These are phyloP conservation scores for Caloboletus inedulis DNA, from an alignment of 1,284 basidiomycete genomes.

Conservation along the genomic window DNA sequence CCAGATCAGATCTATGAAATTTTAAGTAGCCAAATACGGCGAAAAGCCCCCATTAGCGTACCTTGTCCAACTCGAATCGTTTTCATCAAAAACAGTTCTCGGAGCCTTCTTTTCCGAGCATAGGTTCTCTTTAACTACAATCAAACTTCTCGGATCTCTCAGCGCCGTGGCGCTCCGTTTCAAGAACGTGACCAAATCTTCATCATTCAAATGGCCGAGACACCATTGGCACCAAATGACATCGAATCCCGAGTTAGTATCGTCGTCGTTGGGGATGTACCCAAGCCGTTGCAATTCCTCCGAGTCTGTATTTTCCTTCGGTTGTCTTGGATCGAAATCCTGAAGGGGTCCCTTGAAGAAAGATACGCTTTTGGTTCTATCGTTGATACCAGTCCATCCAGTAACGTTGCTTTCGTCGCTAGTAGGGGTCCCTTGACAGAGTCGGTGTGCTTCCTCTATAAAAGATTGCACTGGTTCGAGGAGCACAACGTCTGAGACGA, in stretches of 20 bases:
- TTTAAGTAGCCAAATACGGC: slow-evolving; percentile 8
- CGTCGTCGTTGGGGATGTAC: slow-evolving; percentile 44
- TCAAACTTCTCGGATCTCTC: slow-evolving; percentile 50
- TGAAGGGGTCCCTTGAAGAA: slow-evolving; percentile 79
- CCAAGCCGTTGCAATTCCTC: slow-evolving; percentile 59
- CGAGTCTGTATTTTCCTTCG: slow-evolving; percentile 41
- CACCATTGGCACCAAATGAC: slow-evolving; percentile 96
- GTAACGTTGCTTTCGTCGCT: slow-evolving; percentile 18
- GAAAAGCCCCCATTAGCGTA: slow-evolving; percentile 12
- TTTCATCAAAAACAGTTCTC: slow-evolving; percentile 71
- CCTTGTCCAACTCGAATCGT: slow-evolving; percentile 90
- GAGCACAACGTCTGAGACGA: slow-evolving; percentile 82
- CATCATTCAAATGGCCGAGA: slow-evolving; percentile 80
- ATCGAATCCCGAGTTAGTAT: slow-evolving; percentile 59
- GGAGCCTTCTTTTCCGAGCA: slow-evolving; percentile 63
- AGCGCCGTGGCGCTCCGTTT: slow-evolving; percentile 57
- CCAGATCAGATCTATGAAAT: slow-evolving; percentile 69
- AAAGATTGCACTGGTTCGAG: slow-evolving; percentile 84
- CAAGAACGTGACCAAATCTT: slow-evolving; percentile 77
- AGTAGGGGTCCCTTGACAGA: slow-evolving; percentile 35
- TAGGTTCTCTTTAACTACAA: slow-evolving; percentile 92
- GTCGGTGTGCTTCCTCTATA: slow-evolving; percentile 63
- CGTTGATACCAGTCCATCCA: slow-evolving; percentile 67
- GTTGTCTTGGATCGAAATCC: slow-evolving; percentile 62
- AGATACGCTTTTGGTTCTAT: slow-evolving; percentile 71